Base-by-base conservation (phyloP, 495 filamentous ascomycete genomes). In the Saxophila tyrrhenica region DNA sequence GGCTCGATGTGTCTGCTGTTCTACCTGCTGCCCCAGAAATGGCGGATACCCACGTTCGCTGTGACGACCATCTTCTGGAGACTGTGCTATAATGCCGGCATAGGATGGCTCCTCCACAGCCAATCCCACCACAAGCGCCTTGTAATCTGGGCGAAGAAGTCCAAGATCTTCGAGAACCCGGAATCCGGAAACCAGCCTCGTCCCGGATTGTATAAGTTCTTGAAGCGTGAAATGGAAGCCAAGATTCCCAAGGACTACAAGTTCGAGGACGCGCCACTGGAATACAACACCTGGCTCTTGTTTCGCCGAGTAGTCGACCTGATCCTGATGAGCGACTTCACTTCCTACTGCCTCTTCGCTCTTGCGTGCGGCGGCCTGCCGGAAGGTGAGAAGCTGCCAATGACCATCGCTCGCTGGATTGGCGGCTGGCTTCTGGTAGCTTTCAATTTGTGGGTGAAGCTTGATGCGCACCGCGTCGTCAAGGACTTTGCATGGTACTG, bases 401-500 rank as follows among this genome's bases (percentile, higher is more conserved):
- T 91, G 72, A 84, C 81, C 42, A 58, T 77, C 38, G 72, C 80
- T 52, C 84, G 92, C 58, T 98, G 94, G 92, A 59, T 75, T n/a
- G 75, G 80, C 32, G 92, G 94, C 20, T 78, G 87, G 51, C 70
- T 76, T 17, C 72, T 95, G n/a, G 82, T 98, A 49, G 75, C 83
- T 52, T 97, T 98, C 76, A 98, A 98, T 69, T 78, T 96, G 17
- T 98, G 94, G 94, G 92, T 98, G 51, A 98, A 98, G 72, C 75
- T 98, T 52, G 92, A 98, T 68, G 92, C 92, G 19, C 92, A 97
- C 69, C 75, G 92, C 50, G 92, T 98, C n/a, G 92, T 98, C 62
- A 97, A 97, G 71, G 94, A 98, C 67, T 98, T 88, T 72, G 92
- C 92, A 20, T 98, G 92, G 92, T 98, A 97, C 71, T 98, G 92